These are phyloP conservation scores for Colletotrichum sp. DNA, from an alignment of 2,329 filamentous ascomycete genomes.

Conservation along the genomic window DNA sequence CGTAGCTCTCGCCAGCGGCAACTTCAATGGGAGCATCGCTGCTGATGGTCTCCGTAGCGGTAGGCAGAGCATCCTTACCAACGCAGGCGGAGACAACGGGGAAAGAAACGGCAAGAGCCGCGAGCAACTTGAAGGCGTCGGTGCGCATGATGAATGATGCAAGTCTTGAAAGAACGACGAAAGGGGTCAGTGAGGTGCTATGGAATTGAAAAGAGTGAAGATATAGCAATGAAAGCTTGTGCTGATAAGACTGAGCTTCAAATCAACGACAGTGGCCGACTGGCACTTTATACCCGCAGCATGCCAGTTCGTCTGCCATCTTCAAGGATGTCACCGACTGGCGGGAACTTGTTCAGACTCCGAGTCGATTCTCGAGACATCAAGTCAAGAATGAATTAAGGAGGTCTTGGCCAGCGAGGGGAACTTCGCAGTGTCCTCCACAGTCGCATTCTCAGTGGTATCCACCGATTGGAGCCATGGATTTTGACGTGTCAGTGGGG, in stretches of 20 bases:
- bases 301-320: neutral
- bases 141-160: neutral
- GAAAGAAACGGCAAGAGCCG: conserved; percentile 17
- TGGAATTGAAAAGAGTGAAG: neutral
- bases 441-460: neutral
- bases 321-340: neutral
- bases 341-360: neutral
- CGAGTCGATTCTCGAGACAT: neutral
- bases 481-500: neutral
- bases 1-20: conserved; percentile 32
- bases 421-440: neutral
- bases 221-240: neutral
- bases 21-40: conserved; percentile 37
- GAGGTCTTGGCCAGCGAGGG: conserved; percentile 7
- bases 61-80: conserved; percentile 31
- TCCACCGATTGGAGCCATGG: neutral
- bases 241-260: neutral
- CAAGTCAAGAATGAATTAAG: neutral
- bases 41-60: conserved; percentile 27
- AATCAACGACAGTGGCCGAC: neutral
- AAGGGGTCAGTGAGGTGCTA: neutral
- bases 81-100: conserved; percentile 27
- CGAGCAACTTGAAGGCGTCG: conserved; percentile 6
- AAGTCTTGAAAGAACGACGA: neutral
- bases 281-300: neutral